phyloP scores from a whole-genome alignment of 2,329 filamentous ascomycete genomes.

The Botrytis squamosa region DNA sequence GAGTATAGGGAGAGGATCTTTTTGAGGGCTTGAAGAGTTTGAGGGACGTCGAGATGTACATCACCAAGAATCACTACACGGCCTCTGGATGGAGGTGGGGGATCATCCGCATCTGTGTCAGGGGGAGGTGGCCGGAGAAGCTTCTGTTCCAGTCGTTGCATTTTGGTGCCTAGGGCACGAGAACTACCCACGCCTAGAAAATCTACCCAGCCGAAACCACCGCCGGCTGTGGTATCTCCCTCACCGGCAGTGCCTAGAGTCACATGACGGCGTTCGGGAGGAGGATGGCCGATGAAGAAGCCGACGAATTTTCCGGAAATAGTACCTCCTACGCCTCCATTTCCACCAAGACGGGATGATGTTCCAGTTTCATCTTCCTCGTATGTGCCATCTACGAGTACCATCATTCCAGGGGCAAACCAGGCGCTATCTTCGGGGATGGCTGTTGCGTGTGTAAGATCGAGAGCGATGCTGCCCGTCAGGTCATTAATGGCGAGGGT shows the following conservation, averaged over 20 bases:
- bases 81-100: constrained; percentile 43
- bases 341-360: constrained; percentile 70
- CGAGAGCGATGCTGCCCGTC: constrained; percentile 82
- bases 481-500: constrained; percentile 80
- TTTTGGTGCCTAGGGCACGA: constrained; percentile 75
- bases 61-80: constrained; percentile 78
- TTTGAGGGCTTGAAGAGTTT: constrained; percentile 75
- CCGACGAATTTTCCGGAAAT: constrained; percentile 91
- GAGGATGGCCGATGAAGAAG: constrained; percentile 87
- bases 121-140: constrained; percentile 50
- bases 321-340: constrained; percentile 80
- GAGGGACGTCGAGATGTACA: constrained; percentile 80
- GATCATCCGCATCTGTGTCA: constrained; percentile 25
- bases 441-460: constrained; percentile 75
- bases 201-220: constrained; percentile 95
- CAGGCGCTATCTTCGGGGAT: constrained; percentile 85
- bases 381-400: constrained; percentile 93
- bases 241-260: constrained; percentile 69
- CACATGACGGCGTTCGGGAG: constrained; percentile 77
- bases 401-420: constrained; percentile 95
- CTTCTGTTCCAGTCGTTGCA: constrained; percentile 75
- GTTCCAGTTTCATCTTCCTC: constrained; percentile 80
- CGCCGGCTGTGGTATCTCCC: constrained; percentile 62
- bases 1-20: constrained; percentile 77
- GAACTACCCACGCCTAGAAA: constrained; percentile 91